Conservation (phyloP, 179 eudicot genomes). For the Spinacia oleracea region DNA sequence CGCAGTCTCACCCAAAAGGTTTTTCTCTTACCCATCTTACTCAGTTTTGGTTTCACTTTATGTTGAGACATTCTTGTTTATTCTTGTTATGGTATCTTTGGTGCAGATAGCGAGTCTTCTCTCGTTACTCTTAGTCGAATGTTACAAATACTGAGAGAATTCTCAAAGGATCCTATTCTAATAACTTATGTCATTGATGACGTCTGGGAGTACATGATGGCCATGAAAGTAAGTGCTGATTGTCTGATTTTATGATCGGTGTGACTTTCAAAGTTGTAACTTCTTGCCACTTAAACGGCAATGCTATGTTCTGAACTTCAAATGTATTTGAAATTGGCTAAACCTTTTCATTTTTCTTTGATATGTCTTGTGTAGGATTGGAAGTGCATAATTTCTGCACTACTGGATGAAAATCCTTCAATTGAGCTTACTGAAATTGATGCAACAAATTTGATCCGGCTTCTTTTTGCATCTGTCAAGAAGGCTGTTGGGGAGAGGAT, state of each 20-base stretch:
- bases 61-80: conserved; percentile 8
- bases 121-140: conserved; percentile 79
- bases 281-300: conserved; percentile 2
- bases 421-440: conserved; percentile 85
- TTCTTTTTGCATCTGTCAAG: conserved; percentile 75
- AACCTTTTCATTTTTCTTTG: not conserved
- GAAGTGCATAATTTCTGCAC: conserved; percentile 83
- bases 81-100: conserved; percentile 27
- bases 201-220: conserved; percentile 97
- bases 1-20: conserved; percentile 71
- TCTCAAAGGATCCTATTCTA: conserved; percentile 77
- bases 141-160: conserved; percentile 88
- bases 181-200: conserved; percentile 93
- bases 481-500: conserved; percentile 95
- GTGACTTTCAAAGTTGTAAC: not conserved
- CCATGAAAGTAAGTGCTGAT: conserved; percentile 75
- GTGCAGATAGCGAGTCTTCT: conserved; percentile 60
- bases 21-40: not conserved
- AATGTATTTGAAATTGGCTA: conserved; percentile 5
- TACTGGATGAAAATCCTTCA: conserved; percentile 71
- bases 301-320: conserved; percentile 7
- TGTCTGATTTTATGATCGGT: not conserved
- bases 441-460: conserved; percentile 87
- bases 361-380: conserved; percentile 63
- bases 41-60: not conserved